Evolutionary conservation across 164 flowering plant species (phyloP).

Genomic region (Annona cherimola): DNA sequence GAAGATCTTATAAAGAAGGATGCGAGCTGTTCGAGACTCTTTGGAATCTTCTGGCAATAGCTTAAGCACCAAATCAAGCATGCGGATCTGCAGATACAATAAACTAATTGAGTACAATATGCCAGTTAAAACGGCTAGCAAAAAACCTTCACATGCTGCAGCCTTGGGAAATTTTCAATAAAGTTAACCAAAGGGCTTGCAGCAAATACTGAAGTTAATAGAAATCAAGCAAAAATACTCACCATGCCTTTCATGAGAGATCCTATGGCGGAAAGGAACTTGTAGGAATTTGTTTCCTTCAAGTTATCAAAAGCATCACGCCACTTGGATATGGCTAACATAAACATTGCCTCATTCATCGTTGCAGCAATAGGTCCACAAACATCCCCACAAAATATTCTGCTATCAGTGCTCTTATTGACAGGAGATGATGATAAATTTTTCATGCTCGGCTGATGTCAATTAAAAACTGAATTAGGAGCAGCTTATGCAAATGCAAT

Average conservation of each 20-base stretch:
- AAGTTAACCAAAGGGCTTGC: not conserved
- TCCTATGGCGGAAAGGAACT: slow-evolving; percentile 75
- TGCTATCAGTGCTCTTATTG: slow-evolving; percentile 34
- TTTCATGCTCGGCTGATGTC: slow-evolving; percentile 34
- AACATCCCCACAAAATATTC: slow-evolving; percentile 54
- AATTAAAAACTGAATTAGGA: not conserved
- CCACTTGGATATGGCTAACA: slow-evolving; percentile 70
- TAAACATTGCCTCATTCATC: slow-evolving; percentile 84
- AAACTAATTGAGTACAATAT: not conserved
- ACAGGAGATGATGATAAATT: slow-evolving; percentile 13
- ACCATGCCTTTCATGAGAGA: slow-evolving; percentile 88
- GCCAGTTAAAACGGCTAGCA: not conserved
- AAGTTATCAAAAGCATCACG: slow-evolving; percentile 73
- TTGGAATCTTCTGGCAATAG: slow-evolving; percentile 55
- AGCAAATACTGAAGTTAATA: not conserved
- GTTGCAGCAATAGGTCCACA: slow-evolving; percentile 95
- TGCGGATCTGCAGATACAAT: slow-evolving; percentile 53
- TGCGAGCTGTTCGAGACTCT: slow-evolving; percentile 82
- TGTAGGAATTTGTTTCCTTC: slow-evolving; percentile 76
- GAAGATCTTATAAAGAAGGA: slow-evolving; percentile 86
- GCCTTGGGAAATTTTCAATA: not conserved
- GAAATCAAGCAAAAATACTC: slow-evolving; percentile 9
- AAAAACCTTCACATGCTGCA: not conserved
- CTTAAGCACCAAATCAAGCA: slow-evolving; percentile 81
- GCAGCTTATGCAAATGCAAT: not conserved